phyloP scores from a whole-genome alignment of 2,329 filamentous ascomycete genomes.

The Teratosphaeria destructans region DNA sequence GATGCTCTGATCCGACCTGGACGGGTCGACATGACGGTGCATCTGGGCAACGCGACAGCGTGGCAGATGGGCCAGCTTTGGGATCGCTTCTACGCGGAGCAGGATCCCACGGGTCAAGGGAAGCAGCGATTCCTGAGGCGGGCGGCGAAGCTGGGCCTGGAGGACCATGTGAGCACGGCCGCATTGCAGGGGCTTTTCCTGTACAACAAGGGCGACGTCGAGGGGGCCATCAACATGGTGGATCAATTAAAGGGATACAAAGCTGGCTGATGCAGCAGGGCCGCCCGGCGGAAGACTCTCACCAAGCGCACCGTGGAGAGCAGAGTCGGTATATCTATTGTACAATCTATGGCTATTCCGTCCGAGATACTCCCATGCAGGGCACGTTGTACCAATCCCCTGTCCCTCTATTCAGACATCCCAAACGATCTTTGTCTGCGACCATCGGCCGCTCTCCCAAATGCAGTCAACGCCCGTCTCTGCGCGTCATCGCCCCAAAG shows the following conservation, averaged over 20 bases:
- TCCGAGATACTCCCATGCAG: neutral
- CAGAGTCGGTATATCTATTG: neutral
- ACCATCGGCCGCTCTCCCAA: neutral
- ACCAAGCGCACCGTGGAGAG: neutral
- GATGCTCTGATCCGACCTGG: conserved; percentile 83
- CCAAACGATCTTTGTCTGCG: neutral
- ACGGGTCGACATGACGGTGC: conserved; percentile 83
- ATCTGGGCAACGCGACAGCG: conserved; percentile 76
- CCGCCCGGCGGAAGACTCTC: neutral
- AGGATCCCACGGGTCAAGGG: conserved; percentile 54
- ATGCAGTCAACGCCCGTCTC: neutral
- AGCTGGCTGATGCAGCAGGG: neutral
- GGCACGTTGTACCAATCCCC: neutral
- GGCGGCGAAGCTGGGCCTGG: conserved; percentile 59
- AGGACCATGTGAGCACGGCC: conserved; percentile 70
- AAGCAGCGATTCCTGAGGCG: conserved; percentile 60
- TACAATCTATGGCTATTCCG: neutral
- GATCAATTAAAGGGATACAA: conserved; percentile 17
- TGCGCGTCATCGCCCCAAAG: neutral
- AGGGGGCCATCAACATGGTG: conserved; percentile 59
- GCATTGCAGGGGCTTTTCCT: conserved; percentile 89
- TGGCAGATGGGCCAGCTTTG: conserved; percentile 82
- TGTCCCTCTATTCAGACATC: neutral
- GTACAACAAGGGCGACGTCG: conserved; percentile 85
- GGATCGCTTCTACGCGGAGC: conserved; percentile 86